Evolutionary conservation across 768 basidiomycete species (phyloP).

Genomic region (Pulveroboletus sp.): DNA sequence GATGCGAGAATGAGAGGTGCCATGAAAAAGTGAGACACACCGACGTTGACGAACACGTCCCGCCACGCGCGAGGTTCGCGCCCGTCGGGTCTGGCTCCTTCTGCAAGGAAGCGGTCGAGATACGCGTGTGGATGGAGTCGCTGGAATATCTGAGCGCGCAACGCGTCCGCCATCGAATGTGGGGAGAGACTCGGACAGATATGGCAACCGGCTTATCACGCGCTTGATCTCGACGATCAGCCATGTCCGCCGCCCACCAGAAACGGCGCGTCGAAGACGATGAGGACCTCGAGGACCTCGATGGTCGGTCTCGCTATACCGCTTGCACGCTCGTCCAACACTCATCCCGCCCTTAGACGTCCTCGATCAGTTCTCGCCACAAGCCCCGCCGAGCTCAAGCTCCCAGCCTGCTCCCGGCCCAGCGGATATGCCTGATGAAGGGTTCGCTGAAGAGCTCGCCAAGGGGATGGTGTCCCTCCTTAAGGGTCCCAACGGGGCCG

Average conservation of each 20-base stretch:
- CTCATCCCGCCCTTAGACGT: slow-evolving; percentile 38
- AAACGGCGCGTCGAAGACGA: slow-evolving; percentile 31
- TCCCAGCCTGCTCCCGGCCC: slow-evolving; percentile 9
- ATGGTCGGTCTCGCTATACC: slow-evolving; percentile 31
- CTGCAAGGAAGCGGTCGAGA: slow-evolving; percentile 78
- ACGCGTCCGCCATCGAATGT: slow-evolving; percentile 17
- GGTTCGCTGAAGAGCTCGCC: slow-evolving; percentile 40
- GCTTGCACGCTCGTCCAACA: neutral
- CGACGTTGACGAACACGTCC: slow-evolving; percentile 72
- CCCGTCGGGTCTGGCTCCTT: slow-evolving; percentile 81
- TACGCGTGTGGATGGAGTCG: slow-evolving; percentile 87
- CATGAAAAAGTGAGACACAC: slow-evolving; percentile 41
- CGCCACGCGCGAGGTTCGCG: slow-evolving; percentile 67
- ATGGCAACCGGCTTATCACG: neutral
- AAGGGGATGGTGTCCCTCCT: slow-evolving; percentile 44
- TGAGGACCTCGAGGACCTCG: slow-evolving; percentile 40
- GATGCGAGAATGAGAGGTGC: no score
- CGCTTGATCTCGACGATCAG: neutral
- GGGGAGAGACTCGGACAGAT: neutral
- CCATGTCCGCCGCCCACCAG: slow-evolving; percentile 1
- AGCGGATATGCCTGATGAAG: slow-evolving; percentile 1
- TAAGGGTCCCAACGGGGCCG: slow-evolving; percentile 13
- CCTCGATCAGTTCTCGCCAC: slow-evolving; percentile 41
- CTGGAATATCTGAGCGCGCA: slow-evolving; percentile 58
- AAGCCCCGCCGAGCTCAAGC: slow-evolving; percentile 7